phyloP scores from a whole-genome alignment of 2,329 filamentous ascomycete genomes.

The Penicillium sp. region DNA sequence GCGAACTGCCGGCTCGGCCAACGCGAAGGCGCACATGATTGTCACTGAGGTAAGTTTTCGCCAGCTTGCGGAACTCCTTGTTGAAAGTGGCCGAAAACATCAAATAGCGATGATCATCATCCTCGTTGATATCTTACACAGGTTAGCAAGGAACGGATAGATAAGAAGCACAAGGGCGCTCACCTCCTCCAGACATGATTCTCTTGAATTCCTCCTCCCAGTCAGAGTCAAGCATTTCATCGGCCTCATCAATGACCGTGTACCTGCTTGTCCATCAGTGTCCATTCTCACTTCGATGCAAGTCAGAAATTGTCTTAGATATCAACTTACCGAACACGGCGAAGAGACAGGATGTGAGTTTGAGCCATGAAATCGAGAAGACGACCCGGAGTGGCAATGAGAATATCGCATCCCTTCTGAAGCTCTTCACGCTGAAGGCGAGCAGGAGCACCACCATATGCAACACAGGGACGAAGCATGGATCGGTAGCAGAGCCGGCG shows the following conservation, averaged over 20 bases:
- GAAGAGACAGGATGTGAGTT: conserved; percentile 64
- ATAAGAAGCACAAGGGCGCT: conserved; percentile 30
- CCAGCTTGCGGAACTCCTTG: conserved; percentile 70
- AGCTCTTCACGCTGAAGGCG: conserved; percentile 68
- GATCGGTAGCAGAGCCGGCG: conserved; percentile 90
- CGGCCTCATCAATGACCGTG: conserved; percentile 86
- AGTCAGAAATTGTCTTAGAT: neutral
- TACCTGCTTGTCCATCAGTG: conserved; percentile 40
- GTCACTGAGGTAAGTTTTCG: conserved; percentile 68
- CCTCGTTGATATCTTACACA: conserved; percentile 66
- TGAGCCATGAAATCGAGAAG: conserved; percentile 78
- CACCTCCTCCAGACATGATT: conserved; percentile 78
- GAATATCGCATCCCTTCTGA: conserved; percentile 77
- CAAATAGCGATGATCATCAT: conserved; percentile 64
- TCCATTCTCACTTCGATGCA: neutral
- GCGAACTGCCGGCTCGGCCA: conserved; percentile 78
- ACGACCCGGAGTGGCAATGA: conserved; percentile 84
- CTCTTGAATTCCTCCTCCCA: conserved; percentile 73
- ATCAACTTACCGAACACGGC: conserved; percentile 63
- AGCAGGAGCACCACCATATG: conserved; percentile 80
- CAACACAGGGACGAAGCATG: conserved; percentile 86
- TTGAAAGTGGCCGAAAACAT: conserved; percentile 97
- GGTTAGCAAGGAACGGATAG: conserved; percentile 7
- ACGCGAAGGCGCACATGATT: conserved; percentile 78
- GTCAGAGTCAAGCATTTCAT: conserved; percentile 78